These are phyloP conservation scores for Termitomyces sp. DNA, from an alignment of 768 basidiomycete species.

Conservation along the genomic window DNA sequence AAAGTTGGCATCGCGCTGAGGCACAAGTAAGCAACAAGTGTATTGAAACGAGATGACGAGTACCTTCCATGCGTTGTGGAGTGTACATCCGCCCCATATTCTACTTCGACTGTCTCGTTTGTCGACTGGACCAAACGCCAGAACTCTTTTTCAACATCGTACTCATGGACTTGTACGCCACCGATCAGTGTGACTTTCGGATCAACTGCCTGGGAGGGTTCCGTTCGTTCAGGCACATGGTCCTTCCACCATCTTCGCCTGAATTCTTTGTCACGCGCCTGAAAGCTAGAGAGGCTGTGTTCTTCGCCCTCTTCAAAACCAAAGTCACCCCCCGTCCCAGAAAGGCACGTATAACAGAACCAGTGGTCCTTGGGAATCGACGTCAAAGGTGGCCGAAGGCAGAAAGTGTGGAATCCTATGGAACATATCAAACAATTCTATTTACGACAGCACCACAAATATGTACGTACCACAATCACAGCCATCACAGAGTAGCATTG, in stretches of 20 bases:
- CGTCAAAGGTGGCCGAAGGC: constrained; percentile 85
- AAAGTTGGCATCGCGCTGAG: constrained; percentile 89
- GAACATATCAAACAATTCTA: not conserved
- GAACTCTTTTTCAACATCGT: constrained; percentile 92
- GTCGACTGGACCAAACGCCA: constrained; percentile 93
- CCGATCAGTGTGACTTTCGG: constrained; percentile 52
- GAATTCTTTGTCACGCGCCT: constrained; percentile 87
- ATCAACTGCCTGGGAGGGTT: constrained; percentile 32
- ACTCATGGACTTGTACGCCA: constrained; percentile 70
- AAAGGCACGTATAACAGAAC: constrained; percentile 91
- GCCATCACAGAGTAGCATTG: constrained; percentile 73
- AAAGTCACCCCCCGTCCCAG: constrained; percentile 91
- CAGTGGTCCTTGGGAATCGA: constrained; percentile 90
- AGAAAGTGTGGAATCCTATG: constrained; percentile 93
- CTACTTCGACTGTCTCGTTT: constrained; percentile 91
- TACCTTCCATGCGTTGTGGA: constrained; percentile 97
- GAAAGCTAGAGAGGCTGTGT: constrained; percentile 87
- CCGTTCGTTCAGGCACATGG: constrained; percentile 52
- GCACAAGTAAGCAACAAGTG: constrained; percentile 1
- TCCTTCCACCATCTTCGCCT: constrained; percentile 82
- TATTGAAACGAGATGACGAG: constrained; percentile 14
- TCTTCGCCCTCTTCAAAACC: constrained; percentile 99
- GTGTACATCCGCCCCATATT: constrained; percentile 99
- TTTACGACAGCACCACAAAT: not conserved
- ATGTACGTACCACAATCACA: constrained; percentile 38